These are phyloP conservation scores for Vachellia collinsii DNA, from an alignment of 306 rosid species.

Conservation along the genomic window DNA sequence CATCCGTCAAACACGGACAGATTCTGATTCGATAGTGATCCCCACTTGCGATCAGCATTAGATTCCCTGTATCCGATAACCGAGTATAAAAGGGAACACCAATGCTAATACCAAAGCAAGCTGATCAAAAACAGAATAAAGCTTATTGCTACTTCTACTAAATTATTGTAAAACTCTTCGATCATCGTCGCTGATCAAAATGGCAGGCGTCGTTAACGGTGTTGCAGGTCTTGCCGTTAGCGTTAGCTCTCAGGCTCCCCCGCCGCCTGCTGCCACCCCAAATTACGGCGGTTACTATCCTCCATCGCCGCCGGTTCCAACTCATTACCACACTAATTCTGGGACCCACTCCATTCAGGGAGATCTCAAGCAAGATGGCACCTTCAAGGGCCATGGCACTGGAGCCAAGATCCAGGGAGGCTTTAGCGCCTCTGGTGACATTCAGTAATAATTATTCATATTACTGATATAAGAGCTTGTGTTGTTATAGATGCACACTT, in stretches of 20 bases:
- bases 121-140: background rate
- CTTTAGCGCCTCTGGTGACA: no score
- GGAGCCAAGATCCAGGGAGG: no score
- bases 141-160: background rate
- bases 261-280: background rate
- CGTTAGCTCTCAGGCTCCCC: background rate
- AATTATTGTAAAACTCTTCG: background rate
- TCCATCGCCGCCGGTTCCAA: no score
- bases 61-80: background rate
- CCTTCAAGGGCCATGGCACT: no score
- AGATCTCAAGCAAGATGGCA: no score
- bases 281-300: background rate
- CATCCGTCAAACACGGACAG: background rate
- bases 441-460: no score
- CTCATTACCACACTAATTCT: no score
- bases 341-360: no score
- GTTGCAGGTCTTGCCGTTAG: slow-evolving; percentile 15
- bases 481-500: no score
- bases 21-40: background rate
- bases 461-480: no score
- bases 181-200: background rate
- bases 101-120: background rate
- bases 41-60: background rate
- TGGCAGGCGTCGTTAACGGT: background rate
- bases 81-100: background rate